Conservation (phyloP, 371 early-diverging fungal species). For the Rhizopus arrhizus region DNA sequence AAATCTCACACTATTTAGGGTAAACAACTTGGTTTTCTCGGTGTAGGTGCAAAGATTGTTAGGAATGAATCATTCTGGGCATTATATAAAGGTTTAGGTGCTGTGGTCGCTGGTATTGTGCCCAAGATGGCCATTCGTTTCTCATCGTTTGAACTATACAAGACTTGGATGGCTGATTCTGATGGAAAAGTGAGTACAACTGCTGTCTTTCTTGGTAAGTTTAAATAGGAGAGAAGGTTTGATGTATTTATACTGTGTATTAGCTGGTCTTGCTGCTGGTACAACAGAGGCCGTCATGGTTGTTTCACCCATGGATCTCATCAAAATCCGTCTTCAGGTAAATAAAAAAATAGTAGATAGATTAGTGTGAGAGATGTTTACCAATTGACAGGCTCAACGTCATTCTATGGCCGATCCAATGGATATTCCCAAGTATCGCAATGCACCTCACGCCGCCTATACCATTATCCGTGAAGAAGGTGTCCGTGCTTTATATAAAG, state of each 20-base stretch:
- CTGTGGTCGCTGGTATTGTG: constrained; percentile 96
- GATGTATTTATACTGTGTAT: neutral
- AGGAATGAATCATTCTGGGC: constrained; percentile 87
- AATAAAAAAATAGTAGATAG: neutral
- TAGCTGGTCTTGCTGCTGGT: constrained; percentile 95
- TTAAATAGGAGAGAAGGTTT: neutral
- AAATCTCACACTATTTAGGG: constrained; percentile 28
- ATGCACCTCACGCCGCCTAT: constrained; percentile 91
- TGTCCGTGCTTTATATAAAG: constrained; percentile 89
- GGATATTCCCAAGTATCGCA: constrained; percentile 96
- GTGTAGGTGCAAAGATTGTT: constrained; percentile 84
- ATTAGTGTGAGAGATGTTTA: neutral
- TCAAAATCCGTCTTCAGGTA: constrained; percentile 93
- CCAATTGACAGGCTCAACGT: constrained; percentile 70
- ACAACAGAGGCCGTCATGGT: constrained; percentile 94
- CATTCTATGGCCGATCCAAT: constrained; percentile 96
- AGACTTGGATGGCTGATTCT: constrained; percentile 75
- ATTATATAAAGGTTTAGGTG: constrained; percentile 97
- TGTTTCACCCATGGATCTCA: constrained; percentile 98
- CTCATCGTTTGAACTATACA: constrained; percentile 94
- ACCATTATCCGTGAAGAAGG: constrained; percentile 95
- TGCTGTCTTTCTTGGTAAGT: constrained; percentile 82
- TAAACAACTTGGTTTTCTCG: constrained; percentile 70
- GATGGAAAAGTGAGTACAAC: constrained; percentile 70
- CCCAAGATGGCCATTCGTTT: constrained; percentile 99